Evolutionary conservation across 2,329 filamentous ascomycete genomes (phyloP), one percentile per base, ranked within the genome.

Genomic region (Cercospora janseana): DNA sequence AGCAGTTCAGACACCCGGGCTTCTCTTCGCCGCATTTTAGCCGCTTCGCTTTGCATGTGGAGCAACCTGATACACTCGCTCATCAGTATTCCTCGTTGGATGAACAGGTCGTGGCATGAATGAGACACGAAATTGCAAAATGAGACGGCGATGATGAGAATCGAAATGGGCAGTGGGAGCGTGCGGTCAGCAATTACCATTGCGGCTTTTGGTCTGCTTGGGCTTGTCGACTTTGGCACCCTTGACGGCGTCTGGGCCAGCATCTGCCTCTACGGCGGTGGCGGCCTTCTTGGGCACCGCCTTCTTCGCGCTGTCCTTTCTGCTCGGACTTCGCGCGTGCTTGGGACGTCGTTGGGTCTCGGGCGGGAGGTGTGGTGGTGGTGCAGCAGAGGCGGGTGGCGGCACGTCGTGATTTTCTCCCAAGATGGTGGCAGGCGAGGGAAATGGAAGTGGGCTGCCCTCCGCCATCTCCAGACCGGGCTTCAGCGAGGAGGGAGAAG

Each of bases 1-100:
- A 74, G 63, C 56, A 58, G 27, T 60, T 56, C 38, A 50, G 37
- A 46, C 57, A 58, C 5, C 44, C 47, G 15, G 56, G 85, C 58
- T 87, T 86, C 37, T 79, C 80, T 71, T 88, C 85, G 66, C 87
- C 85, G 69, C 85, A 88, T 70, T 87, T 88, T 46, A 88, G 71
- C 52, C 85, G 75, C 69, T 87, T 87, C 55, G 80, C 76, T 70
- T 87, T 88, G 73, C 85, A 88, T 47, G 85, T 87, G 59, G 82
- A 77, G 69, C 85, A 88, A 58, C 85, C 85, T 87, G 57, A 43
- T 40, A 53, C 28, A 54, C 37, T 52, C 44, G 32, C 57, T 47
- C 34, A 58, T 62, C 59, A 61, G 59, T 53, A 53, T 37, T 50
- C 26, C 34, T 49, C 32, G 34, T 48, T 45, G 38, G 26, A n/a